Conservation (phyloP, 179 eudicot genomes). For the Camellia oleifera region DNA sequence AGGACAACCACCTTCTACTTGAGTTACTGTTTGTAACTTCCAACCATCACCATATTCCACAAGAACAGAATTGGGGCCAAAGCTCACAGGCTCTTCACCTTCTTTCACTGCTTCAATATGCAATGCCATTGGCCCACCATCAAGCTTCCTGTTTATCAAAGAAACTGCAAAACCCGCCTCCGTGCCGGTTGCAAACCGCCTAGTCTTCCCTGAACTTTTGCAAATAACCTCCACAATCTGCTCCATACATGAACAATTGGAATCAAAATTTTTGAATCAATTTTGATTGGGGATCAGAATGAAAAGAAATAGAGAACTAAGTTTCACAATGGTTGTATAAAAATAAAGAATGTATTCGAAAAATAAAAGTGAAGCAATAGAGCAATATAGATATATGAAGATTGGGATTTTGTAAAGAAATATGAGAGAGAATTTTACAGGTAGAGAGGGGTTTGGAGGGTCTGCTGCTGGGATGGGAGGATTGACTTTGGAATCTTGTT, state of each 20-base stretch:
- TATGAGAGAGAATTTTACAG: conserved; percentile 14
- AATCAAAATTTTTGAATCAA: background rate
- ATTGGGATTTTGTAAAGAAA: background rate
- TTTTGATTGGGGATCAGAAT: background rate
- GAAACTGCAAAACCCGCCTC: conserved; percentile 71
- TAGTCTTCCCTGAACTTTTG: conserved; percentile 48
- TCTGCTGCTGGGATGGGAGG: background rate
- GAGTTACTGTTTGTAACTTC: conserved; percentile 72
- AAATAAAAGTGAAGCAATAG: background rate
- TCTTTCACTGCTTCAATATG: conserved; percentile 77
- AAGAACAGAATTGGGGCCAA: conserved; percentile 72
- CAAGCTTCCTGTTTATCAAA: conserved; percentile 64
- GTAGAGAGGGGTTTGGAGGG: conserved; percentile 20
- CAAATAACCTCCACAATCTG: conserved; percentile 78
- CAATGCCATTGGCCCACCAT: conserved; percentile 32
- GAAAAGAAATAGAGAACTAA: background rate
- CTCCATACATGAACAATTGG: conserved; percentile 12
- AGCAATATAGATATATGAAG: too few relatives aligned
- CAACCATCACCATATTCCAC: conserved; percentile 63
- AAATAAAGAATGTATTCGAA: background rate
- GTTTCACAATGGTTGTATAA: background rate
- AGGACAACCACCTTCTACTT: conserved; percentile 40
- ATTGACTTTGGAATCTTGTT: conserved; percentile 19
- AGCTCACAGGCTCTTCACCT: conserved; percentile 66
- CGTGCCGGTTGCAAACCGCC: conserved; percentile 73